A percentile compares a stretch with the other conserved stretches of the same genome.
Conservation (phyloP, 1,284 basidiomycete species). For the Cutaneotrichosporon cavernicola region DNA sequence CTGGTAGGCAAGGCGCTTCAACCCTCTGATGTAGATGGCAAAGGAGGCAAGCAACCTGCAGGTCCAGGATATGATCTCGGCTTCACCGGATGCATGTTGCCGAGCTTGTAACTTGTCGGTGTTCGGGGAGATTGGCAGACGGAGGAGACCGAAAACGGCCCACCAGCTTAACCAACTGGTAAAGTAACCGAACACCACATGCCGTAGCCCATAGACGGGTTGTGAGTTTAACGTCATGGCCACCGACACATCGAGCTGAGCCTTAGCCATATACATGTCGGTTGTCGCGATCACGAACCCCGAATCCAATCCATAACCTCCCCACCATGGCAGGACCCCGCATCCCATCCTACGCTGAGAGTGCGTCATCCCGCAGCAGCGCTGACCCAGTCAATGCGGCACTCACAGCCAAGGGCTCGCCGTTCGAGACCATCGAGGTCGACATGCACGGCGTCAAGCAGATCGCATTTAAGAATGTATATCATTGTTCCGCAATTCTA, state of each 20-base stretch:
- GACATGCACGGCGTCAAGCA: conserved; percentile 31
- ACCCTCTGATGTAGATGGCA: too few relatives aligned
- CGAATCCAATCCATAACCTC: neutral
- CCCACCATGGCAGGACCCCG: neutral
- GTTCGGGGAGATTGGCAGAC: neutral
- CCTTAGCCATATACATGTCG: neutral
- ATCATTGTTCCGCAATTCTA: conserved; percentile 2
- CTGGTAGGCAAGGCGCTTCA: too few relatives aligned
- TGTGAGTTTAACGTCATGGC: neutral
- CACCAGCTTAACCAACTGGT: too few relatives aligned
- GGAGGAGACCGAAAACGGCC: neutral
- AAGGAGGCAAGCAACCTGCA: too few relatives aligned
- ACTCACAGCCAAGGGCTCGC: conserved; percentile 23
- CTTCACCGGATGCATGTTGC: neutral
- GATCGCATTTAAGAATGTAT: conserved; percentile 44
- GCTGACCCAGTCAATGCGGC: conserved; percentile 1
- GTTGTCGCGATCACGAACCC: neutral
- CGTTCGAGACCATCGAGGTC: conserved; percentile 41
- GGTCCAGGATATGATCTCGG: too few relatives aligned
- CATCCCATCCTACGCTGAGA: neutral
- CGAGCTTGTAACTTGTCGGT: neutral
- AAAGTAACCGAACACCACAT: neutral
- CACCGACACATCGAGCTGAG: neutral
- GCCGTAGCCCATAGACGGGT: neutral
- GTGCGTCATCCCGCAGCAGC: neutral